phyloP scores from a whole-genome alignment of 2,329 filamentous ascomycete species.

The Colletotrichum liaoningense region DNA sequence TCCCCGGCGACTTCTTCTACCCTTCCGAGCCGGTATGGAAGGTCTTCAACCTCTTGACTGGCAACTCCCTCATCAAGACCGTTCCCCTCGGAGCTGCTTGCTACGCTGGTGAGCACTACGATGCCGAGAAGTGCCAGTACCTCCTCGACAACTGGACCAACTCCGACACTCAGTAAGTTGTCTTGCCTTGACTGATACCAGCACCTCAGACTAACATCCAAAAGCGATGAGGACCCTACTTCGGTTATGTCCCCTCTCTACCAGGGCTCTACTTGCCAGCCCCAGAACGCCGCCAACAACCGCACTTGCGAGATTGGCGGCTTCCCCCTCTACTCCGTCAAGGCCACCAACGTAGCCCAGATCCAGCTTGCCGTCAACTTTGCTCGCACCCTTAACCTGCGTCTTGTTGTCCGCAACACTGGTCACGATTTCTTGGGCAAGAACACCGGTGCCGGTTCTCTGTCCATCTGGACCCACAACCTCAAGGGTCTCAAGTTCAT shows the following conservation, averaged over 20 bases:
- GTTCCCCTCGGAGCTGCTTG: constrained; percentile 47
- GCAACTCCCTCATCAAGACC: constrained; percentile 46
- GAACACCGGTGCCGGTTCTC: constrained; percentile 61
- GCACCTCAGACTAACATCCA: not conserved
- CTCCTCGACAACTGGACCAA: constrained; percentile 43
- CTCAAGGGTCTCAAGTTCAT: constrained; percentile 50
- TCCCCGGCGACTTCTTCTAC: constrained; percentile 43
- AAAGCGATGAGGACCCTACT: constrained; percentile 50
- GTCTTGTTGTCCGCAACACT: constrained; percentile 64
- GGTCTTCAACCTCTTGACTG: constrained; percentile 47
- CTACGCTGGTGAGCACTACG: constrained; percentile 42
- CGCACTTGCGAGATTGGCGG: constrained; percentile 52
- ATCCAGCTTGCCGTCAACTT: constrained; percentile 60
- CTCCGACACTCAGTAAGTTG: constrained; percentile 39
- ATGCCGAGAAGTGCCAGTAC: constrained; percentile 42
- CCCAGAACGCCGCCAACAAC: constrained; percentile 40
- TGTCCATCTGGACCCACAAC: constrained; percentile 60
- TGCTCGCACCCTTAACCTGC: constrained; percentile 57
- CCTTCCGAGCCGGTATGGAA: constrained; percentile 44
- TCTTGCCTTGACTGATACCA: not conserved
- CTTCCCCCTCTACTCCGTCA: constrained; percentile 55
- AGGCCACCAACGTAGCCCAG: constrained; percentile 53
- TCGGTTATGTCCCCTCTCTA: constrained; percentile 55
- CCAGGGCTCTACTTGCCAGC: constrained; percentile 51
- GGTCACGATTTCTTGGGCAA: constrained; percentile 66